phyloP scores from a whole-genome alignment of 2,329 filamentous ascomycete species.

The Cladorrhinum sp. region DNA sequence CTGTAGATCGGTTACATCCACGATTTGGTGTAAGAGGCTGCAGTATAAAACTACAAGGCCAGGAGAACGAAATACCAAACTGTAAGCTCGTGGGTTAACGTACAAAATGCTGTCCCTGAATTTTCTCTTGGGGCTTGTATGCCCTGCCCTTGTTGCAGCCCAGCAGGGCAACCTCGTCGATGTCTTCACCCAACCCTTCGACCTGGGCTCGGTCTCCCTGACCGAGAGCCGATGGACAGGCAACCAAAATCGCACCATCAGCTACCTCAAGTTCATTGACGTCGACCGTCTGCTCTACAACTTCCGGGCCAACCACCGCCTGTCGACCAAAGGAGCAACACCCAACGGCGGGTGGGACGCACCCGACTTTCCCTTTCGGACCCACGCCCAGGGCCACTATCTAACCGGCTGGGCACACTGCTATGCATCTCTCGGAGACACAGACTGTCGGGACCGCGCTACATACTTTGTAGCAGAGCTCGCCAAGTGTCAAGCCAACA shows the following conservation, averaged over 20 bases:
- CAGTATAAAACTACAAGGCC: no score
- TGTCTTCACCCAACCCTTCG: not conserved
- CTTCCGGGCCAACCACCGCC: constrained; percentile 45
- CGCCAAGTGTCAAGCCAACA: constrained; percentile 51
- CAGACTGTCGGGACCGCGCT: constrained; percentile 44
- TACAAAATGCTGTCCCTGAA: not conserved
- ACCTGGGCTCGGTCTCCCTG: constrained; percentile 36
- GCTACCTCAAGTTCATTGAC: constrained; percentile 45
- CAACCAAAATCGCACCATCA: constrained; percentile 46
- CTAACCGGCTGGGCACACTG: constrained; percentile 45
- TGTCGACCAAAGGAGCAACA: constrained; percentile 45
- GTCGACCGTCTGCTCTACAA: constrained; percentile 47
- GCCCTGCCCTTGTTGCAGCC: not conserved
- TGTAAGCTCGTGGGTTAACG: not conserved
- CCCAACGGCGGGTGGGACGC: constrained; percentile 53
- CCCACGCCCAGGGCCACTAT: constrained; percentile 50
- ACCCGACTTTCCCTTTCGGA: constrained; percentile 51
- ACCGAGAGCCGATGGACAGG: constrained; percentile 37
- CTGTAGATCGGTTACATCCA: no score
- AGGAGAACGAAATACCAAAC: no score
- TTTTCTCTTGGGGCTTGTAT: not conserved
- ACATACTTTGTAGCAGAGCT: constrained; percentile 45
- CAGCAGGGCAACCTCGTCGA: not conserved
- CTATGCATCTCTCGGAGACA: constrained; percentile 34
- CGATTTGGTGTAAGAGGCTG: no score